Evolutionary conservation across 768 basidiomycete species (phyloP).

Genomic region (Suillus spraguei): DNA sequence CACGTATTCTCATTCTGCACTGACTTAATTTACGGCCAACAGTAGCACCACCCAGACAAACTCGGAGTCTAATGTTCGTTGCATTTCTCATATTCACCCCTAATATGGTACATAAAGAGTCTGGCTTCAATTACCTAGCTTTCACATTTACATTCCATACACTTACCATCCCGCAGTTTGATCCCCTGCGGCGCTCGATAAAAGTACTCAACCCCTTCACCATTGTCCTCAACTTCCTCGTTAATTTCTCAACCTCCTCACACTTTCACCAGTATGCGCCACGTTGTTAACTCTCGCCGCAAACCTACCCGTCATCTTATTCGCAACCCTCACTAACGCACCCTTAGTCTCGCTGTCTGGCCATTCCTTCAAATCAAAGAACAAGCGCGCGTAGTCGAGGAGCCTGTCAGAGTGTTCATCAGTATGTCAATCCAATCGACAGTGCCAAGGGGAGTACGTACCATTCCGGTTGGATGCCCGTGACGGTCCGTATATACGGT

Average conservation of each 20-base stretch:
- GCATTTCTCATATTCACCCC: no score
- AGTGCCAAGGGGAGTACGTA: slow-evolving; percentile 35
- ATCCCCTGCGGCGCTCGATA: background rate
- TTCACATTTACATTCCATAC: background rate
- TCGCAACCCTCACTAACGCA: slow-evolving; percentile 53
- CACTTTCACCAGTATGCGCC: background rate
- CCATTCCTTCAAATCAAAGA: slow-evolving; percentile 72
- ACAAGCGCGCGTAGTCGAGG: slow-evolving; percentile 59
- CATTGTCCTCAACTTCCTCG: background rate
- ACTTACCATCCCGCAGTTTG: background rate
- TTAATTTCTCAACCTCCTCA: background rate
- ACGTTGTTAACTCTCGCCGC: slow-evolving; percentile 17
- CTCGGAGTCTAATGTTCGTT: no score
- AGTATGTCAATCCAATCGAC: slow-evolving; percentile 13
- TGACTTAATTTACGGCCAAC: no score
- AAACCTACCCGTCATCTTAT: slow-evolving; percentile 54
- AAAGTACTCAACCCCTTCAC: background rate
- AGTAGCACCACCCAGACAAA: no score
- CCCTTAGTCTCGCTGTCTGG: slow-evolving; percentile 72
- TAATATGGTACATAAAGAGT: background rate
- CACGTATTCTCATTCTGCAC: no score
- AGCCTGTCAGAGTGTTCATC: slow-evolving; percentile 44
- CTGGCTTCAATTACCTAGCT: background rate
- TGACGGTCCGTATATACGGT: slow-evolving; percentile 89
- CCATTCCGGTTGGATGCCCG: slow-evolving; percentile 89